Evolutionary conservation across 1,139 yeast species (phyloP), one percentile per base, ranked within the genome.

Genomic region (Taphrina populina): DNA sequence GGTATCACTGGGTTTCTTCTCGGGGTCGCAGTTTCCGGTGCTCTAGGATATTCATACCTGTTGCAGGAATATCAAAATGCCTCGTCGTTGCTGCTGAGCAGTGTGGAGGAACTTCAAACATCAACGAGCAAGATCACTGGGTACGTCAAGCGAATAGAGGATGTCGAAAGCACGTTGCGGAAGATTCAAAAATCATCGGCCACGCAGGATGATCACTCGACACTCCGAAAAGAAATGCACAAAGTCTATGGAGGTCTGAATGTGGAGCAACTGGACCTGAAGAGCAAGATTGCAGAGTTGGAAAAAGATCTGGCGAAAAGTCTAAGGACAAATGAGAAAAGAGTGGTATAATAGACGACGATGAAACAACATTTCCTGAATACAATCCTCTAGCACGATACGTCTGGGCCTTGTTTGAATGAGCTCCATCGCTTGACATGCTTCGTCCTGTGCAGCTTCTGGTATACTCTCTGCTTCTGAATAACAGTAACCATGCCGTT

Each of bases 1-100:
- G 56, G 56, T 8, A 52, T 52, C 39, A 52, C 49, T 11, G 59
- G 59, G 11, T 57, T 57, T 36, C 35, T 57, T n/a, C 37, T 57
- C 24, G 59, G 59, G 29, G 35, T 46, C 20, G 57, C 54, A 13
- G 35, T 54, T 19, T 41, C 58, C 15, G 57, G 58, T 13, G 46
- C 44, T 2, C 23, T 44, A 17, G 59, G 59, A 4, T 57, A 57
- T 27, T 26, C 43, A 21, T 54, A 41, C 32, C 43, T 57, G 36
- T 26, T 57, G 15, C 45, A 43, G 27, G 58, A 53, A 33, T 54
- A 57, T 45, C 59, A 52, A 10, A 29, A 43, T 26, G 58, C 59
- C 7, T 34, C 46, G 23, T 15, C 19, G 13, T 39, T 43, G 6
- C 44, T 57, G 37, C 47, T 56, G 21, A 19, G 35, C 19, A 36